phyloP scores from a whole-genome alignment of 495 filamentous ascomycete genomes.

The Schizothecium vesticola region DNA sequence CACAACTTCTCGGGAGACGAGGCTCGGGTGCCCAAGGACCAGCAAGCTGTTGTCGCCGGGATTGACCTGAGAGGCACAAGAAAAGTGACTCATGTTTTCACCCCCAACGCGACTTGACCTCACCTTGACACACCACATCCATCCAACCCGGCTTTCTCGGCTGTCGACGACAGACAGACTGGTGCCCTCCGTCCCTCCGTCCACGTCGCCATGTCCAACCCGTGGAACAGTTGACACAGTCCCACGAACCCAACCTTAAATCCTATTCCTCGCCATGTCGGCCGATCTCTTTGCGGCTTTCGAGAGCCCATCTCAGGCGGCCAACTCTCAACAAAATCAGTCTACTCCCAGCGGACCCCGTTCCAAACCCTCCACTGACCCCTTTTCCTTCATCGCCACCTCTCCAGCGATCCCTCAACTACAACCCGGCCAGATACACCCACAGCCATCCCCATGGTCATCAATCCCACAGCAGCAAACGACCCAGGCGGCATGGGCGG shows the following conservation, averaged over 20 bases:
- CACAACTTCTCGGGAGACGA: background rate
- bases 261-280: constrained; percentile 54
- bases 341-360: background rate
- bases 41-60: background rate
- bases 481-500: constrained; percentile 1
- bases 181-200: no score
- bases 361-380: constrained; percentile 11
- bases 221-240: background rate
- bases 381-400: constrained; percentile 20
- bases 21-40: background rate
- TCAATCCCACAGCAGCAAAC: constrained; percentile 11
- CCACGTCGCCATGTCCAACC: background rate
- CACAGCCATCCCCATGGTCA: constrained; percentile 18
- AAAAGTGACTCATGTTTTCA: background rate
- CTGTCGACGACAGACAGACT: no score
- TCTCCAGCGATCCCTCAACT: constrained; percentile 10
- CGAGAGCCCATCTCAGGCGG: constrained; percentile 37
- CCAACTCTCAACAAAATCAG: constrained; percentile 25
- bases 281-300: constrained; percentile 71
- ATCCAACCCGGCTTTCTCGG: background rate
- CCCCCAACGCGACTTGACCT: background rate
- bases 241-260: background rate
- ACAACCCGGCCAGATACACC: constrained; percentile 14
- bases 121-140: background rate
- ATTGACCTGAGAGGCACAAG: background rate